Conservation (phyloP, 1,139 yeast genomes). For the Debaryomyces sp. region DNA sequence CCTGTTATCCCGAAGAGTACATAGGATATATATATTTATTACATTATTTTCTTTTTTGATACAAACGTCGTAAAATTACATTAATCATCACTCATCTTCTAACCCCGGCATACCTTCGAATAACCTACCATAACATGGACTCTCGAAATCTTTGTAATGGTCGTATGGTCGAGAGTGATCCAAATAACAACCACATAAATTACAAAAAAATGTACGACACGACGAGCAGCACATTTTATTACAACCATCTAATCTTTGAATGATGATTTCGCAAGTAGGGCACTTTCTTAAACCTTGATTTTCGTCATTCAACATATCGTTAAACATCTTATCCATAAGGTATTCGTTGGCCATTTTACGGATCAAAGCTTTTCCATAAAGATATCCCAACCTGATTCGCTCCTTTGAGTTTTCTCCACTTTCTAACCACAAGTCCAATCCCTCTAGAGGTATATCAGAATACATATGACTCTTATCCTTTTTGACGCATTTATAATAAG, state of each 20-base stretch:
- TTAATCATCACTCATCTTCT: slow-evolving; percentile 14
- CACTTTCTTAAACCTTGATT: slow-evolving; percentile 49
- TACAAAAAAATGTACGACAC: slow-evolving; percentile 58
- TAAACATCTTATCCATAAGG: slow-evolving; percentile 51
- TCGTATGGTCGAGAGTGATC: slow-evolving; percentile 49
- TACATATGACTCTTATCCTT: slow-evolving; percentile 26
- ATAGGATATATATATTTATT: slow-evolving; percentile 1
- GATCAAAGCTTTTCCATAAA: slow-evolving; percentile 53
- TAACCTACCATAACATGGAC: slow-evolving; percentile 53
- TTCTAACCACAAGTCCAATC: slow-evolving; percentile 41
- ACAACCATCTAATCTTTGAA: slow-evolving; percentile 68
- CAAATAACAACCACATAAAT: slow-evolving; percentile 52
- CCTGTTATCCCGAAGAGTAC: slow-evolving; percentile 28
- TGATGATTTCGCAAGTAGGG: slow-evolving; percentile 56
- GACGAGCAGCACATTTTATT: slow-evolving; percentile 64
- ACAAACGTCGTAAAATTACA: neutral
- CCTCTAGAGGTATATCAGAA: slow-evolving; percentile 44
- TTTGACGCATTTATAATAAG: slow-evolving; percentile 47
- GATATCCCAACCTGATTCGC: slow-evolving; percentile 41
- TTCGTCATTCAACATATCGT: slow-evolving; percentile 43
- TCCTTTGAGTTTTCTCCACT: slow-evolving; percentile 29
- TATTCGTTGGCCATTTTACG: slow-evolving; percentile 47
- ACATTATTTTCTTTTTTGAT: neutral
- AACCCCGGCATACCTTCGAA: slow-evolving; percentile 58
- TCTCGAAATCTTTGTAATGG: slow-evolving; percentile 49